These are phyloP conservation scores for Beauveria asiatica DNA, from an alignment of 2,329 filamentous ascomycete genomes.

Conservation along the genomic window DNA sequence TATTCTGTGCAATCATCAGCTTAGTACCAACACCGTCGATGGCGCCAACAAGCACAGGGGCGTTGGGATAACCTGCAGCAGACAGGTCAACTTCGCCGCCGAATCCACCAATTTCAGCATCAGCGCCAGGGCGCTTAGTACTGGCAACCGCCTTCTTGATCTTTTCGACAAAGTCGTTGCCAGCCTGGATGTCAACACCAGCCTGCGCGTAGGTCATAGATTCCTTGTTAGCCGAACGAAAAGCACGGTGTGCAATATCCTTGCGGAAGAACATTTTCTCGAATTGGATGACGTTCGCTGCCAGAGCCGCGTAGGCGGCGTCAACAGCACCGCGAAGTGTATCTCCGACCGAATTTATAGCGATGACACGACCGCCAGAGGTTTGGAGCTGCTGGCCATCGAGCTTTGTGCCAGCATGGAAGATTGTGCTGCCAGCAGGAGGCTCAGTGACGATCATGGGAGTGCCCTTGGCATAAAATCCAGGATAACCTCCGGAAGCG, in stretches of 20 bases:
- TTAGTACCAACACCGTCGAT: constrained; percentile 97
- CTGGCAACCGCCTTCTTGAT: constrained; percentile 87
- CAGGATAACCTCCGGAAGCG: constrained; percentile 85
- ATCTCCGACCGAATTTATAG: constrained; percentile 66
- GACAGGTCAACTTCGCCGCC: constrained; percentile 59
- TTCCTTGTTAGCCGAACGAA: constrained; percentile 39
- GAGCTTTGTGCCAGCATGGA: constrained; percentile 83
- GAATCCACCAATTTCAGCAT: constrained; percentile 92
- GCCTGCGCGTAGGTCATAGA: constrained; percentile 84
- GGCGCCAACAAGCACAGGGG: constrained; percentile 80
- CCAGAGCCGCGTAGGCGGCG: constrained; percentile 78
- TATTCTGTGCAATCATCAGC: constrained; percentile 86
- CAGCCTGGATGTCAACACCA: constrained; percentile 88
- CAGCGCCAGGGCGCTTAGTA: constrained; percentile 76
- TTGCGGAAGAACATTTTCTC: constrained; percentile 85
- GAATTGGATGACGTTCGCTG: constrained; percentile 61
- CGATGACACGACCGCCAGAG: constrained; percentile 84
- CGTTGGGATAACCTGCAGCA: constrained; percentile 61
- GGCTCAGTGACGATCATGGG: constrained; percentile 42
- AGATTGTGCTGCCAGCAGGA: constrained; percentile 54
- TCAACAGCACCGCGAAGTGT: constrained; percentile 75
- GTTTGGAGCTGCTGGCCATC: constrained; percentile 59
- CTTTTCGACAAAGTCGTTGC: constrained; percentile 82
- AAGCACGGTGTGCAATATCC: constrained; percentile 79
- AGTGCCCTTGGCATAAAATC: constrained; percentile 72